Base-by-base conservation (phyloP, 2,329 filamentous ascomycete genomes). In the Magnaporthales sp. region DNA sequence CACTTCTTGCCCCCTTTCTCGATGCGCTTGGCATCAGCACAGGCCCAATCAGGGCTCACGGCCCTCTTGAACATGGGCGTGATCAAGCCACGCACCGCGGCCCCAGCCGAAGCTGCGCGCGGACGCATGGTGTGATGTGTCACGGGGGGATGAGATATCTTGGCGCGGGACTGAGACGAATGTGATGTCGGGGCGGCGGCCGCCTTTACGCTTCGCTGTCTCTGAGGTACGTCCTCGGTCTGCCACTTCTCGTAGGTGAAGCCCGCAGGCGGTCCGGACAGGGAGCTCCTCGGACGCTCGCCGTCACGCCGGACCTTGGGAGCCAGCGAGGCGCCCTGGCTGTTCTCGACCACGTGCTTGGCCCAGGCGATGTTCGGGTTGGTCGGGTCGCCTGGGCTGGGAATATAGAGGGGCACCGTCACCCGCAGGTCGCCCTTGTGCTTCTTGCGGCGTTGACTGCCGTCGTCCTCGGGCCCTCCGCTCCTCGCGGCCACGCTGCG, bases 391-490 rank as follows among this genome's bases (percentile, higher is more conserved):
- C 27, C 56, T 13, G 56, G 15, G n/a, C 5, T 13, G 54, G 24
- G 22, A 10, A 58, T 4, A 22, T 26, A 24, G n/a, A 58, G 54
- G 6, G 54, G 56, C 56, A 27, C 11, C 56, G 13, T 60, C 15
- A 27, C 24, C 26, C 4, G 13, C 56, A 9, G 10, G 24, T 27
- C 38, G 38, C 10, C 56, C 56, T 27, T 60, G 22, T 60, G 11
- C 56, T 60, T 60, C 24, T 60, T 27, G 74, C 70, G 27, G 58
- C 69, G 68, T 56, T 54, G 54, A 54, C 38, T 51, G 38, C 38
- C 11, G 6, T 15, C 6, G 24, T 29, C 56, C 56, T 27, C 56
- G 56, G 22, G 26, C 13, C 38, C 38, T 51, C 38, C 5, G 38
- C 38, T 51, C 19, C 56, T 11, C 26, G 56, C 10, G 26, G 56